Evolutionary conservation across 352 stramenopile species (phyloP), one percentile per base, ranked within the genome.

Genomic region (Pythium coloratum): DNA sequence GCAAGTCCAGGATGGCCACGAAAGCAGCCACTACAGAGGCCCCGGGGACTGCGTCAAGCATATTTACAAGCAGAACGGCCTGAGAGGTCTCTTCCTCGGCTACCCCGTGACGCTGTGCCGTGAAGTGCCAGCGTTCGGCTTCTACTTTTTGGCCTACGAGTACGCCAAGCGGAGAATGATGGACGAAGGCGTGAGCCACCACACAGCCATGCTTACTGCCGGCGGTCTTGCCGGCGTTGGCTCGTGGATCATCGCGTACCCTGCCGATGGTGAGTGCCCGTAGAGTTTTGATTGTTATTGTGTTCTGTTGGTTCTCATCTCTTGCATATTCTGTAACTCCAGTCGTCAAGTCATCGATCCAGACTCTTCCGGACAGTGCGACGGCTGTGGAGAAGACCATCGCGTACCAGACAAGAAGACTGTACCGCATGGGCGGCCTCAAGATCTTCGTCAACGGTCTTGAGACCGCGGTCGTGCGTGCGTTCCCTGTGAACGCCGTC

Each of bases 321-420:
- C 38, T 58, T 4, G 24, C n/a, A 40, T 30, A 30, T 7, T 36
- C 10, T 38, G 13, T 20, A 18, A 10, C 24, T 28, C 7, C 16
- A 94, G 88, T 96, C 26, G 77, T 96, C 68, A 96, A 96, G 65
- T 93, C 86, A 51, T 88, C 81, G 26, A 94, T 96, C 40, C 88
- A 96, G 72, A 93, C 83, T 38, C 65, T 92, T 3, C 72, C 88
- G 6, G 80, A 91, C 30, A 64, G 82, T 33, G 76, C 86, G 20
- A 71, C 73, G 7, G 64, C 73, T 0, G 67, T 81, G 8, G 88
- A 94, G 57, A 76, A 82, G 66, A 91, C 78, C 55, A 94, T 94
- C 13, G 72, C 75, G 44, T 92, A 89, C 59, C 88, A 96, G 64
- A 71, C 76, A 44, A 67, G 81, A 47, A 77, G 78, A 62, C 76